Conservation (phyloP, 179 eudicot species). For the Silene coronaria region DNA sequence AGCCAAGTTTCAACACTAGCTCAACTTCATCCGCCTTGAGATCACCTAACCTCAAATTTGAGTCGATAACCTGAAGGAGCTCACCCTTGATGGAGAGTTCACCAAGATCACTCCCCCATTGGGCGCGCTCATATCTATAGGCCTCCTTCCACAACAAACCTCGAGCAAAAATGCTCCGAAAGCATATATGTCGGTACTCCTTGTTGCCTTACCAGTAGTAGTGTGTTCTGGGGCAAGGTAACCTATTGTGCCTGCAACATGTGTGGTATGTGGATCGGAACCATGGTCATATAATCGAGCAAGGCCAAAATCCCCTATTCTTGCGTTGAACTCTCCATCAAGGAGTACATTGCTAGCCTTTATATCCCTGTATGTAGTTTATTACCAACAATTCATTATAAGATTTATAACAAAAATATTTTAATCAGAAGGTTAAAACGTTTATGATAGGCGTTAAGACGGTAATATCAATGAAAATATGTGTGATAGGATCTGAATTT, state of each 20-base stretch:
- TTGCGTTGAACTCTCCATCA: constrained; percentile 25
- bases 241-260: constrained; percentile 27
- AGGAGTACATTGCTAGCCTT: constrained; percentile 28
- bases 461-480: too few species aligned
- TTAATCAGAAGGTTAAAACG: too few species aligned
- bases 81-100: constrained; percentile 18
- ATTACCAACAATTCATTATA: neutral
- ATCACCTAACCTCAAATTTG: constrained; percentile 18
- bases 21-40: constrained; percentile 14
- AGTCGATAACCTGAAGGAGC: constrained; percentile 11
- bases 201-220: constrained; percentile 23
- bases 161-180: constrained; percentile 26
- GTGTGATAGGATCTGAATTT: too few species aligned
- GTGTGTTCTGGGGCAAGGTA: constrained; percentile 29
- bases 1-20: constrained; percentile 22
- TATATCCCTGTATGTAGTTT: constrained; percentile 21
- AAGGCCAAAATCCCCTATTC: constrained; percentile 28
- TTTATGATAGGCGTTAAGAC: too few species aligned
- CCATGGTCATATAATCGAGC: constrained; percentile 30
- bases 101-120: constrained; percentile 10
- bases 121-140: constrained; percentile 11
- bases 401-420: too few species aligned
- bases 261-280: constrained; percentile 27
- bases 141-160: constrained; percentile 31
- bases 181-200: constrained; percentile 23